phyloP scores from a whole-genome alignment of 495 filamentous ascomycete species.

The Hamigera avellanea region DNA sequence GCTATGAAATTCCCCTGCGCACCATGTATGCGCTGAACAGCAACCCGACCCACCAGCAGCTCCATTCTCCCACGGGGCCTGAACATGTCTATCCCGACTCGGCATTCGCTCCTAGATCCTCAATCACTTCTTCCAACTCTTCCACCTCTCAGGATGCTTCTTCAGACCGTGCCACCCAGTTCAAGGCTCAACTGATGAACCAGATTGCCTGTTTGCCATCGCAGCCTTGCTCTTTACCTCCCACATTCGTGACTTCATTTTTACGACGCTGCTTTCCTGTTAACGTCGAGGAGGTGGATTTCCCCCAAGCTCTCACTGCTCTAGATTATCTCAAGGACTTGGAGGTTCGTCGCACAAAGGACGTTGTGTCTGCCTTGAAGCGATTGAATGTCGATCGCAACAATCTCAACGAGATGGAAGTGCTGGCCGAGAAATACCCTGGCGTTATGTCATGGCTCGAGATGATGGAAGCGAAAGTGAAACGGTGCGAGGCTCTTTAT shows the following conservation, averaged over 20 bases:
- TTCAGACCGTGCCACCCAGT: slow-evolving; percentile 42
- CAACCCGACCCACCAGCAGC: slow-evolving; percentile 31
- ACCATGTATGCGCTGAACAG: slow-evolving; percentile 68
- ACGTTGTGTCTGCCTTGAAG: slow-evolving; percentile 35
- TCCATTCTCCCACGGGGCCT: slow-evolving; percentile 10
- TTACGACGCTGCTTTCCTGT: slow-evolving; percentile 49
- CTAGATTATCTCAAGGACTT: slow-evolving; percentile 63
- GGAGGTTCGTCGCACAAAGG: slow-evolving; percentile 52
- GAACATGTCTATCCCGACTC: slow-evolving; percentile 19
- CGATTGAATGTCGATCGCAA: slow-evolving; percentile 32
- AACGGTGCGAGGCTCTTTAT: slow-evolving; percentile 49
- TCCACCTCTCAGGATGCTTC: slow-evolving; percentile 24
- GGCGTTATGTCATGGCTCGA: slow-evolving; percentile 44
- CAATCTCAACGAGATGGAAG: slow-evolving; percentile 25
- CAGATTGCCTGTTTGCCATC: slow-evolving; percentile 52
- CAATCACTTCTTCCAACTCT: slow-evolving; percentile 19
- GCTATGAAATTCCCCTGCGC: slow-evolving; percentile 61
- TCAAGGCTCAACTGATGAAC: slow-evolving; percentile 48
- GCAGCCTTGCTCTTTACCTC: slow-evolving; percentile 55
- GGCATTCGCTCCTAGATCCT: slow-evolving; percentile 20
- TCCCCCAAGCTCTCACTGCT: slow-evolving; percentile 58
- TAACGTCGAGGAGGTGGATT: slow-evolving; percentile 50
- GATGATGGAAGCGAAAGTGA: slow-evolving; percentile 39
- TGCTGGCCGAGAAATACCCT: slow-evolving; percentile 34
- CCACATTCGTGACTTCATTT: slow-evolving; percentile 55